Percentiles rank a stretch among this genome's conserved stretches.
Conservation (phyloP, 163 green algal genomes). For the Botryococcus braunii region DNA sequence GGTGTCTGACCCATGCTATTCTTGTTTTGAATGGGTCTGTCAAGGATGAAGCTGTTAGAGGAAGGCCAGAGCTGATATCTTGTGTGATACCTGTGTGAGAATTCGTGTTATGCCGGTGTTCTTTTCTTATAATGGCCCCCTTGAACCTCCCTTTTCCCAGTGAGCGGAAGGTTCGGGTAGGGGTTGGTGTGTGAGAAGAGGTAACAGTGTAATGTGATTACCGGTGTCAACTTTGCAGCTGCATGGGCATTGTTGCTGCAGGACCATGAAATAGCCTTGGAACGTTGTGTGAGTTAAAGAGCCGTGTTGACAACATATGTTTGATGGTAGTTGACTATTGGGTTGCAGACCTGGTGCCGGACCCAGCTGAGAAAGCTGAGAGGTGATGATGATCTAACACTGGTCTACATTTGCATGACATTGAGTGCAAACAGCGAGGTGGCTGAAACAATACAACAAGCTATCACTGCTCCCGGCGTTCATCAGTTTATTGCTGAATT, state of each 20-base stretch:
- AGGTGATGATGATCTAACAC: constrained; percentile 53
- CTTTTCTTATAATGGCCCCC: no score
- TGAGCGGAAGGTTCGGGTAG: constrained; percentile 2
- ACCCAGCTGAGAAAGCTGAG: constrained; percentile 53
- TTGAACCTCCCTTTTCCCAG: no score
- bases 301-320: no score
- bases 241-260: not conserved
- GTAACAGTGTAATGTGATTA: not conserved
- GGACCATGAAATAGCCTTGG: not conserved
- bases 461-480: constrained; percentile 43
- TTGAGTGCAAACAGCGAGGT: constrained; percentile 60
- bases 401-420: constrained; percentile 67
- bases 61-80: no score
- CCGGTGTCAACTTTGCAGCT: not conserved
- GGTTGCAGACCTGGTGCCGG: constrained; percentile 42
- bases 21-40: no score
- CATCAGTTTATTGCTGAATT: constrained; percentile 67
- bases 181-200: not conserved
- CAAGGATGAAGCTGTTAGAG: no score
- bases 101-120: no score
- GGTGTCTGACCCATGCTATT: no score
- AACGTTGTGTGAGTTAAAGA: no score
- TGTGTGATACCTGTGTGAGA: no score
- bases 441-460: constrained; percentile 59
- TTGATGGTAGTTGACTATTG: no score